Conservation (phyloP, 164 flowering plant genomes). For the Pachysandra terminalis region DNA sequence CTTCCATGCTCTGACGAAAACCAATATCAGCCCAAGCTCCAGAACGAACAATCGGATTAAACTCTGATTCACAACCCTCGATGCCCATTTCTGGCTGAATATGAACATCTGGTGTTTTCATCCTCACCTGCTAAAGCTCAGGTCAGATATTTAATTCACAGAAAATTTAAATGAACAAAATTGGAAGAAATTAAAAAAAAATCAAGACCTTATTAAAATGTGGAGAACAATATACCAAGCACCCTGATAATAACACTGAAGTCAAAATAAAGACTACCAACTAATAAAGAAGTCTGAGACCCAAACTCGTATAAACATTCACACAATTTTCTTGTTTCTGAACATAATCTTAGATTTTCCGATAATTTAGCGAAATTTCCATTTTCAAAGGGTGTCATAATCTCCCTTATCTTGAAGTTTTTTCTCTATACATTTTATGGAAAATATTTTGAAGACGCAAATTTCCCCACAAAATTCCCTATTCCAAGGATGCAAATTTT, state of each 20-base stretch:
- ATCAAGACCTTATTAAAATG: too few relatives aligned
- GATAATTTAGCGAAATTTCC: too few relatives aligned
- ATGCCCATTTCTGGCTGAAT: slow-evolving; percentile 28
- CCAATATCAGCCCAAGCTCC: slow-evolving; percentile 95
- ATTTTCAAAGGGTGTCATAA: too few relatives aligned
- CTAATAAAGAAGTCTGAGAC: neutral
- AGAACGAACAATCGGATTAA: slow-evolving; percentile 76
- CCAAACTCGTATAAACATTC: neutral
- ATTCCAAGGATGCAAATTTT: too few relatives aligned
- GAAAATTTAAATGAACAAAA: neutral
- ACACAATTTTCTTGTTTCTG: neutral
- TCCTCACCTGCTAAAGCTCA: slow-evolving; percentile 37
- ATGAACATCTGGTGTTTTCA: slow-evolving; percentile 30
- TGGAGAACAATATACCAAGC: too few relatives aligned
- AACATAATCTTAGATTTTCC: too few relatives aligned
- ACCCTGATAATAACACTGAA: neutral
- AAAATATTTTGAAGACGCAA: too few relatives aligned
- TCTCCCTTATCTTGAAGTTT: too few relatives aligned
- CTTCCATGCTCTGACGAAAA: slow-evolving; percentile 77
- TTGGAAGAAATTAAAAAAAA: neutral
- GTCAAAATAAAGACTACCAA: neutral
- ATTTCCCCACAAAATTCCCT: too few relatives aligned
- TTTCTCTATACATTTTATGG: too few relatives aligned
- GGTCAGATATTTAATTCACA: too few relatives aligned
- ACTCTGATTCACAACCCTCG: slow-evolving; percentile 41